Conservation (phyloP, 192 early-diverging fungal genomes). For the Coemansia sp. region DNA sequence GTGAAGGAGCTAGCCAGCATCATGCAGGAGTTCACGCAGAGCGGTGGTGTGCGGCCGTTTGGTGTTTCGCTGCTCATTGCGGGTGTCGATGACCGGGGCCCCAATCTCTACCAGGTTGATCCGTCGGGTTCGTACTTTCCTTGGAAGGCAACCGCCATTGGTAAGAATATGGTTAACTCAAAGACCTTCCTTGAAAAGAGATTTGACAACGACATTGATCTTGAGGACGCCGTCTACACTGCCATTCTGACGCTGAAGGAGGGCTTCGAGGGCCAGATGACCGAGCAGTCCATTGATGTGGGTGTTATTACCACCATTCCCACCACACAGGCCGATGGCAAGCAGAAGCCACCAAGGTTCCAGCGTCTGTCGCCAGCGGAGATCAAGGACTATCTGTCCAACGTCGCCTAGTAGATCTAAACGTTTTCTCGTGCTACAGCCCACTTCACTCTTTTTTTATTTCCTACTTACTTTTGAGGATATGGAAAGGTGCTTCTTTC, state of each 20-base stretch:
- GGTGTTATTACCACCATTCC: conserved; percentile 71
- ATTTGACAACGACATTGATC: conserved; percentile 89
- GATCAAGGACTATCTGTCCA: conserved; percentile 97
- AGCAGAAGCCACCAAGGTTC: conserved; percentile 61
- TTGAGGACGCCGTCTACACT: conserved; percentile 98
- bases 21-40: conserved; percentile 99
- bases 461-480: neutral
- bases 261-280: conserved; percentile 98
- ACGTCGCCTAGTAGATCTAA: conserved; percentile 60
- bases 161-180: conserved; percentile 99
- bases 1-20: conserved; percentile 96
- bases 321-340: conserved; percentile 55
- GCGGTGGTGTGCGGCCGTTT: conserved; percentile 98
- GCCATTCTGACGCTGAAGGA: conserved; percentile 99
- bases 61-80: conserved; percentile 97
- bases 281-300: conserved; percentile 93
- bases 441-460: neutral
- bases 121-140: conserved; percentile 98
- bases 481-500: neutral
- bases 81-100: conserved; percentile 91
- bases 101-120: conserved; percentile 97
- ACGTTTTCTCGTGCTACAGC: neutral
- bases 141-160: conserved; percentile 99
- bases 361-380: conserved; percentile 79
- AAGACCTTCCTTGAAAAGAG: conserved; percentile 99